Evolutionary conservation across 805 yeast genomes (phyloP).

Genomic region (Metschnikowia cubensis): DNA sequence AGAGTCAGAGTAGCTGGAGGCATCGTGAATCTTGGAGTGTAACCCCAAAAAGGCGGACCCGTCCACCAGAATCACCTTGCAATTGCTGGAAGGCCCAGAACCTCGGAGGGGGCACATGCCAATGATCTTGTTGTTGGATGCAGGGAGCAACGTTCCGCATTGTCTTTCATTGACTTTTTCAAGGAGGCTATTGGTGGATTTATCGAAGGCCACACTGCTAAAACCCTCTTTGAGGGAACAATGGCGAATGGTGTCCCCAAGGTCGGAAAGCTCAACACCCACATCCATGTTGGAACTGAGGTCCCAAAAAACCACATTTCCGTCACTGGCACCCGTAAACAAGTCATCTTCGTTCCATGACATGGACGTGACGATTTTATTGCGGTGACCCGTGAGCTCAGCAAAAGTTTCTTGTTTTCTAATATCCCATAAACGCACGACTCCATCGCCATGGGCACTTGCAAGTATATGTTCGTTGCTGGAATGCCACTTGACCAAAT

Average conservation of each 20-base stretch:
- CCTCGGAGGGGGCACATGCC: constrained; percentile 36
- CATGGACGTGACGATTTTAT: constrained; percentile 46
- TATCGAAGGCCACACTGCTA: constrained; percentile 36
- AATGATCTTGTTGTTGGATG: constrained; percentile 49
- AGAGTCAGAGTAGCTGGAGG: constrained; percentile 8
- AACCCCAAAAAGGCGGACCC: constrained; percentile 52
- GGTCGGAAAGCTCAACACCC: constrained; percentile 11
- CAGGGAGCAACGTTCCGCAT: constrained; percentile 62
- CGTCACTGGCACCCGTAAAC: constrained; percentile 61
- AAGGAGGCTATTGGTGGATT: constrained; percentile 29
- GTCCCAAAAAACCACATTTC: constrained; percentile 68
- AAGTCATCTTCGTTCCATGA: constrained; percentile 58
- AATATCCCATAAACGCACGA: constrained; percentile 72
- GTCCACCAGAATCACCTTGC: constrained; percentile 50
- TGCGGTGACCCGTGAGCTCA: constrained; percentile 52
- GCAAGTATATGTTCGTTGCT: constrained; percentile 58
- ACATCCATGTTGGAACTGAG: constrained; percentile 27
- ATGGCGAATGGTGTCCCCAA: constrained; percentile 13
- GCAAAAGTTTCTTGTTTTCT: constrained; percentile 55
- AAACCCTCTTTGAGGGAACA: constrained; percentile 49
- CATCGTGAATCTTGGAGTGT: constrained; percentile 42
- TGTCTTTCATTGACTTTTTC: constrained; percentile 39
- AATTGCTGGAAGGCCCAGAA: constrained; percentile 20
- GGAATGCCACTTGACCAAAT: constrained; percentile 60
- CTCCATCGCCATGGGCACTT: constrained; percentile 54